Conservation (phyloP, 805 yeast species). For the Ogataea saltuana region DNA sequence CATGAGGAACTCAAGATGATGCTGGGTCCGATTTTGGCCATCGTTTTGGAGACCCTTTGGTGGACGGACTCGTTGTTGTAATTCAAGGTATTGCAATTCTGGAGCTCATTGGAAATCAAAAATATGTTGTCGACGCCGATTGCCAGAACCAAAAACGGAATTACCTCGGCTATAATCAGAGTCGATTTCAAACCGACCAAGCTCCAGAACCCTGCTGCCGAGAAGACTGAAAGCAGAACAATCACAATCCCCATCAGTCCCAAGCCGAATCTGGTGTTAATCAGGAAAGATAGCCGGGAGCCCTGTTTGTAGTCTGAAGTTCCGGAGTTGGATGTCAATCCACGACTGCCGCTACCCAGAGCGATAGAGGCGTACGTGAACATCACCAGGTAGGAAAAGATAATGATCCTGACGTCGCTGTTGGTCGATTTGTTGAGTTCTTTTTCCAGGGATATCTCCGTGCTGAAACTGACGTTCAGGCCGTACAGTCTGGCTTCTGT, state of each 20-base stretch:
- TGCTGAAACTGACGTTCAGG: constrained; percentile 67
- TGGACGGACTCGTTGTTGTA: constrained; percentile 46
- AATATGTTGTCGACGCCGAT: constrained; percentile 96
- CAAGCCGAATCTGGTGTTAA: constrained; percentile 64
- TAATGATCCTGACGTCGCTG: constrained; percentile 70
- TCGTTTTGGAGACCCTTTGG: constrained; percentile 60
- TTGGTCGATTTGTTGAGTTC: constrained; percentile 82
- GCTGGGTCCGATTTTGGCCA: constrained; percentile 83
- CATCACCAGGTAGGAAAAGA: constrained; percentile 80
- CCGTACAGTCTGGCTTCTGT: constrained; percentile 52
- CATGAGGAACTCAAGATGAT: constrained; percentile 74
- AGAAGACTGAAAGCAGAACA: constrained; percentile 74
- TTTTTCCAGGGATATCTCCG: constrained; percentile 81
- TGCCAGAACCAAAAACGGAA: constrained; percentile 89
- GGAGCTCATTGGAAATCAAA: constrained; percentile 77
- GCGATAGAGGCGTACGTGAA: constrained; percentile 85
- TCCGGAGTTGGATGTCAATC: constrained; percentile 5
- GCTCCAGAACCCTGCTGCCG: constrained; percentile 83
- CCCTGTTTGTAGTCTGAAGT: constrained; percentile 10
- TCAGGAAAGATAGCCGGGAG: constrained; percentile 27
- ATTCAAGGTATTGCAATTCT: constrained; percentile 47
- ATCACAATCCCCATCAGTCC: constrained; percentile 85
- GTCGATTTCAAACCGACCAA: constrained; percentile 81
- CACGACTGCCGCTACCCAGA: constrained; percentile 49
- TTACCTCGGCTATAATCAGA: constrained; percentile 92